These are phyloP conservation scores for Vitis cinerea DNA, from an alignment of 164 flowering plant genomes.

Conservation along the genomic window DNA sequence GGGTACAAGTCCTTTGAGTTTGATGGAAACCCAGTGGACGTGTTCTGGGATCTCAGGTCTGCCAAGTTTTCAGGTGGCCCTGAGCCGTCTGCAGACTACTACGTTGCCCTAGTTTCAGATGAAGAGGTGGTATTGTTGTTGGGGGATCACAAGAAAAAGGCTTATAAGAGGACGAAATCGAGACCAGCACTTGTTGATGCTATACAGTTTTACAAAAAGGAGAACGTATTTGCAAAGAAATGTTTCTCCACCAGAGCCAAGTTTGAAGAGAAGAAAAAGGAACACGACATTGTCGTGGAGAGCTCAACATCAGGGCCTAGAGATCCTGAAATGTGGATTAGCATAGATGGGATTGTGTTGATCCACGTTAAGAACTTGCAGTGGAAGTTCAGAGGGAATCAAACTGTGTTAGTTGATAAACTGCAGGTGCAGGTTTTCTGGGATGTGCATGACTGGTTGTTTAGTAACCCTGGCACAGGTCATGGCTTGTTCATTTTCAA, in stretches of 20 bases:
- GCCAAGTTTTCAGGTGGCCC: slow-evolving; percentile 72
- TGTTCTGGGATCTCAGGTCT: slow-evolving; percentile 78
- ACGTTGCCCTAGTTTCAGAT: slow-evolving; percentile 69
- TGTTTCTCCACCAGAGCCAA: slow-evolving; percentile 68
- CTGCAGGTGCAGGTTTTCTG: slow-evolving; percentile 55
- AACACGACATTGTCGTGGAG: slow-evolving; percentile 78
- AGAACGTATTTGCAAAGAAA: slow-evolving; percentile 72
- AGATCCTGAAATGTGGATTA: slow-evolving; percentile 64
- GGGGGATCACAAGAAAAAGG: slow-evolving; percentile 84
- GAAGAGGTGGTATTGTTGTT: slow-evolving; percentile 79
- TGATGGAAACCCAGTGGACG: slow-evolving; percentile 54
- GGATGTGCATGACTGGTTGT: slow-evolving; percentile 78
- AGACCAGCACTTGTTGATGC: slow-evolving; percentile 75
- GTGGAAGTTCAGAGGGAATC: slow-evolving; percentile 74
- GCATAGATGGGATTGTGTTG: slow-evolving; percentile 55
- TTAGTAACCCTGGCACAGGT: slow-evolving; percentile 38
- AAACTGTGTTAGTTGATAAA: slow-evolving; percentile 39
- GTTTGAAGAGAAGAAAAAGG: slow-evolving; percentile 57
- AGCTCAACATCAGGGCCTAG: slow-evolving; percentile 52
- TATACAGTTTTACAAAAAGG: slow-evolving; percentile 54
- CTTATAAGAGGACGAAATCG: slow-evolving; percentile 68
- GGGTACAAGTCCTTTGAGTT: slow-evolving; percentile 76
- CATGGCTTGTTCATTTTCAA: slow-evolving; percentile 60
- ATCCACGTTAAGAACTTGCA: slow-evolving; percentile 55
- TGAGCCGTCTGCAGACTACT: slow-evolving; percentile 67